phyloP scores from a whole-genome alignment of 192 early-diverging fungal genomes.

The Phycomyces nitens region DNA sequence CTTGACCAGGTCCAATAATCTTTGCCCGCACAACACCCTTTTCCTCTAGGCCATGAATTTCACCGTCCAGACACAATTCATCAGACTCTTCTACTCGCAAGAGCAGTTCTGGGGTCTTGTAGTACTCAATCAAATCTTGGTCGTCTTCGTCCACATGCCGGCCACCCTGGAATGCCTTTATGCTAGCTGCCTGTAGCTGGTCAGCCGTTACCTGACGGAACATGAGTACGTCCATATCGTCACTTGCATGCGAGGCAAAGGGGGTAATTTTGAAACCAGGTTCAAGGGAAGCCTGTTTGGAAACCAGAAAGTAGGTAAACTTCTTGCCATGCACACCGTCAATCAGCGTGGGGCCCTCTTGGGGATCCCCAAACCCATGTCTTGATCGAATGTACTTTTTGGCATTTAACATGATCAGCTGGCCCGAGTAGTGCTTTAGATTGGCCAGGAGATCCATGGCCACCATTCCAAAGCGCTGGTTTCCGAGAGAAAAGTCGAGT shows the following conservation, averaged over 20 bases:
- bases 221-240: slow-evolving; percentile 43
- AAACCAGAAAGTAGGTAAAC: slow-evolving; percentile 46
- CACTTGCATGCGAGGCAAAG: slow-evolving; percentile 36
- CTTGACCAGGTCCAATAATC: slow-evolving; percentile 2
- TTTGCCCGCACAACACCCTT: slow-evolving; percentile 13
- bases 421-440: slow-evolving; percentile 39
- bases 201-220: slow-evolving; percentile 34
- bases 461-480: slow-evolving; percentile 40
- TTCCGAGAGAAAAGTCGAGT: slow-evolving; percentile 43
- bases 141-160: slow-evolving; percentile 34
- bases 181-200: slow-evolving; percentile 32
- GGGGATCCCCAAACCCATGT: neutral
- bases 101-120: slow-evolving; percentile 33
- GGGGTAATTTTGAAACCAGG: slow-evolving; percentile 47
- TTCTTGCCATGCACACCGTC: slow-evolving; percentile 6
- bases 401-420: slow-evolving; percentile 28
- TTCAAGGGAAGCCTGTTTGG: slow-evolving; percentile 45
- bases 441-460: slow-evolving; percentile 39
- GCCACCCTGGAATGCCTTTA: slow-evolving; percentile 32
- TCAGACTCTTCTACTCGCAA: slow-evolving; percentile 36
- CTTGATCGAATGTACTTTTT: slow-evolving; percentile 22
- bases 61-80: slow-evolving; percentile 48
- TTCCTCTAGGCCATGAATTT: slow-evolving; percentile 22
- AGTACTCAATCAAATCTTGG: slow-evolving; percentile 34
- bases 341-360: neutral